Evolutionary conservation across 352 stramenopile genomes (phyloP).

Genomic region (Phytophthora hibernalis): DNA sequence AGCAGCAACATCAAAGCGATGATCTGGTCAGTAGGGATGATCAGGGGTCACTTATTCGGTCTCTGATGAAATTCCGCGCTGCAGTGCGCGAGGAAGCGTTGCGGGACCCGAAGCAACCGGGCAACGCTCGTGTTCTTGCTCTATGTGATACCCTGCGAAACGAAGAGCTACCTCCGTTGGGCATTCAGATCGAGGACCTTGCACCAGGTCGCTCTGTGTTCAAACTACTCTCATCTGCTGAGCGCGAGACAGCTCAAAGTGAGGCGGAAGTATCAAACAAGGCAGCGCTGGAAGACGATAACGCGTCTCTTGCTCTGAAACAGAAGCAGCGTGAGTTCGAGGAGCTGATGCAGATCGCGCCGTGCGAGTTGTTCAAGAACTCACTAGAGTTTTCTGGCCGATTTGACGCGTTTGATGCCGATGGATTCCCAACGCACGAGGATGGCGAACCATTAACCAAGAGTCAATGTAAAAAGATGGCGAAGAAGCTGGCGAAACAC

Average conservation of each 20-base stretch:
- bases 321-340: constrained; percentile 70
- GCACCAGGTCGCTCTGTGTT: constrained; percentile 64
- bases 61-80: constrained; percentile 71
- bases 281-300: constrained; percentile 12
- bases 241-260: constrained; percentile 35
- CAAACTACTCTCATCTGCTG: constrained; percentile 56
- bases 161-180: constrained; percentile 55
- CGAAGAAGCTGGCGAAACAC: constrained; percentile 79
- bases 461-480: constrained; percentile 79
- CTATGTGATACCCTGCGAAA: constrained; percentile 76
- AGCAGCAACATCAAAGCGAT: constrained; percentile 6
- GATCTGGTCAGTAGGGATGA: constrained; percentile 31
- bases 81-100: constrained; percentile 66
- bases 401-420: constrained; percentile 60
- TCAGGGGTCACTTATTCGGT: constrained; percentile 47
- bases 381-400: constrained; percentile 55
- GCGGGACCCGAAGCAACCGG: constrained; percentile 44
- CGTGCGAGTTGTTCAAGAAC: constrained; percentile 55
- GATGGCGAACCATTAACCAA: constrained; percentile 59
- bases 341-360: constrained; percentile 71
- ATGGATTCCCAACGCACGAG: constrained; percentile 66
- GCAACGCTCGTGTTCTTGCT: constrained; percentile 54
- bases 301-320: constrained; percentile 12
- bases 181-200: constrained; percentile 78
- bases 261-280: constrained; percentile 7